Evolutionary conservation across 805 yeast genomes (phyloP), one percentile per base, ranked within the genome.

Genomic region (Lipomyces orientalis): DNA sequence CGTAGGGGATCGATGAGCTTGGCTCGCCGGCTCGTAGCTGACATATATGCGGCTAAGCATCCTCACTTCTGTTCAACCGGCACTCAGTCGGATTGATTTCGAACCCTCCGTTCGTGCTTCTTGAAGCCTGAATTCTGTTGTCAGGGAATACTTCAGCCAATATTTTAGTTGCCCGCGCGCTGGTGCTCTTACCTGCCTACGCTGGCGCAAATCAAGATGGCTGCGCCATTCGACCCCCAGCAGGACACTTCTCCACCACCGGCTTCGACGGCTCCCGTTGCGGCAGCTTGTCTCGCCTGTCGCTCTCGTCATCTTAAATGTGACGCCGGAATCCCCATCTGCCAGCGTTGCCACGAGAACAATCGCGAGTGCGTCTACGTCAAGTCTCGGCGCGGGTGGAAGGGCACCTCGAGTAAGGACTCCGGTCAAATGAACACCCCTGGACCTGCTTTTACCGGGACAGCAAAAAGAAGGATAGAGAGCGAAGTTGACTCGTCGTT

Each of bases 291-390:
- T 58, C 65, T 61, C 19, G 66, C 58, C 46, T 70, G 73, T 31
- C 74, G 74, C 37, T 62, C 62, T 4, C 65, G 70, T 16, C 70
- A 67, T 58, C 65, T 67, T 57, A 67, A 67, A 35, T 67, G 70
- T 57, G 68, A 67, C 35, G 70, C 65, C 16, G 31, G 34, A 9
- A 57, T 61, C 9, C 70, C 70, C 10, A 58, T 64, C 12, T 67
- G 70, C 39, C 58, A 29, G 49, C 62, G 70, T 31, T 67, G 70
- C 54, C 33, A 43, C 43, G 67, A 57, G 29, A 37, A 55, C 33
- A 51, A 33, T 31, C 67, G 70, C 46, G 67, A 67, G 57, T 67
- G 70, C 62, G 61, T 64, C 37, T 67, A 67, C 54, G 68, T 67
- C 56, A 67, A 67, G 63, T 61, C 65, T 16, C 64, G 70, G 9